Percentiles rank a stretch among this genome's conserved stretches.
Evolutionary conservation across 805 yeast species (phyloP).

Genomic region (Pichia kluyveri): DNA sequence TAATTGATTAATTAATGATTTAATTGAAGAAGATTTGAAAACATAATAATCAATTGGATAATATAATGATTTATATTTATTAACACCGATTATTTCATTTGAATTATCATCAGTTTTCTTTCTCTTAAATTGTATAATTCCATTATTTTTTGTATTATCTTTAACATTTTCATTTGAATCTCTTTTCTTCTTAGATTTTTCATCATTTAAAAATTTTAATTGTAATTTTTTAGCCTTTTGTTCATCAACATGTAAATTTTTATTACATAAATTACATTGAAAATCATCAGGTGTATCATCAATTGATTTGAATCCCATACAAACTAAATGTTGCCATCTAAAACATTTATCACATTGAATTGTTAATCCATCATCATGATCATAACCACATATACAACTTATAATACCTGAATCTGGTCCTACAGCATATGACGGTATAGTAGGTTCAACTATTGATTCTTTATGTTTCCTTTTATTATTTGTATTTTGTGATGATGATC

Average conservation of each 20-base stretch:
- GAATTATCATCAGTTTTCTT: conserved; percentile 26
- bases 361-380: conserved; percentile 88
- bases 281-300: conserved; percentile 79
- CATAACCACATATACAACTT: conserved; percentile 81
- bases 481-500: neutral
- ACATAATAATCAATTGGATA: conserved; percentile 37
- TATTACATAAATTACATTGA: conserved; percentile 68
- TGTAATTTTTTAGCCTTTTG: conserved; percentile 26
- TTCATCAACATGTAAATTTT: conserved; percentile 33
- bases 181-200: conserved; percentile 24
- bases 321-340: conserved; percentile 93
- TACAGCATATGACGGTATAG: conserved; percentile 42
- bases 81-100: conserved; percentile 35
- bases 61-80: conserved; percentile 46
- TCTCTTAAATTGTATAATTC: conserved; percentile 16
- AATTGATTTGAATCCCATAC: conserved; percentile 67
- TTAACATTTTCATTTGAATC: conserved; percentile 8
- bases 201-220: conserved; percentile 21
- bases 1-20: conserved; percentile 18
- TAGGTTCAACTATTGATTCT: neutral
- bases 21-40: conserved; percentile 31
- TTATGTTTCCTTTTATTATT: neutral
- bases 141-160: conserved; percentile 2
- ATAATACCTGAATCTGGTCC: conserved; percentile 80
- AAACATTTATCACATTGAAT: conserved; percentile 90